Conservation (phyloP, 2,329 filamentous ascomycete species). For the Alternaria tenuissima region DNA sequence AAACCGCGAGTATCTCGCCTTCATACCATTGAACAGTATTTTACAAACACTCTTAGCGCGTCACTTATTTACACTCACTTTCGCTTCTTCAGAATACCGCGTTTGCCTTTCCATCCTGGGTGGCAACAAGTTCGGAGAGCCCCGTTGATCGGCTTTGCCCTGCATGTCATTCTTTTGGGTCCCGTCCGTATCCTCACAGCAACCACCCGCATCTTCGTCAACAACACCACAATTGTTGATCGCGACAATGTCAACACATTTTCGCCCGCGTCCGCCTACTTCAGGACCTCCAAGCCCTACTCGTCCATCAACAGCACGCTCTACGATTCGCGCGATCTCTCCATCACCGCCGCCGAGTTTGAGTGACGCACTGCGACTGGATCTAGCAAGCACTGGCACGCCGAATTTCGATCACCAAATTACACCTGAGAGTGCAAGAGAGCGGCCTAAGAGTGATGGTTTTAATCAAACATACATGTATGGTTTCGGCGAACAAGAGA, state of each 20-base stretch:
- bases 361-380: conserved; percentile 12
- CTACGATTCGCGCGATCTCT: conserved; percentile 40
- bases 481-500: not conserved
- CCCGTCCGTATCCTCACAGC: not conserved
- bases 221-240: not conserved
- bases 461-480: not conserved
- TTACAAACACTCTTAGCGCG: not conserved
- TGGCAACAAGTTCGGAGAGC: not conserved
- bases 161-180: not conserved
- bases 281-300: conserved; percentile 25
- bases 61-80: not conserved
- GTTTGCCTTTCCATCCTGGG: not conserved
- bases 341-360: conserved; percentile 34
- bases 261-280: conserved; percentile 17
- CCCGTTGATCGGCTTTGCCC: conserved; percentile 3
- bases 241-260: conserved; percentile 10
- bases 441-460: conserved; percentile 1
- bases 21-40: not conserved
- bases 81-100: not conserved
- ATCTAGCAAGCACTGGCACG: conserved; percentile 10
- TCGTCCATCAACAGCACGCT: conserved; percentile 31
- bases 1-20: not conserved
- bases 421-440: not conserved
- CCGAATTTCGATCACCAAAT: not conserved
- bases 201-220: not conserved